Evolutionary conservation across 2,329 filamentous ascomycete genomes (phyloP).

Genomic region (Phaeomoniella chlamydospora): DNA sequence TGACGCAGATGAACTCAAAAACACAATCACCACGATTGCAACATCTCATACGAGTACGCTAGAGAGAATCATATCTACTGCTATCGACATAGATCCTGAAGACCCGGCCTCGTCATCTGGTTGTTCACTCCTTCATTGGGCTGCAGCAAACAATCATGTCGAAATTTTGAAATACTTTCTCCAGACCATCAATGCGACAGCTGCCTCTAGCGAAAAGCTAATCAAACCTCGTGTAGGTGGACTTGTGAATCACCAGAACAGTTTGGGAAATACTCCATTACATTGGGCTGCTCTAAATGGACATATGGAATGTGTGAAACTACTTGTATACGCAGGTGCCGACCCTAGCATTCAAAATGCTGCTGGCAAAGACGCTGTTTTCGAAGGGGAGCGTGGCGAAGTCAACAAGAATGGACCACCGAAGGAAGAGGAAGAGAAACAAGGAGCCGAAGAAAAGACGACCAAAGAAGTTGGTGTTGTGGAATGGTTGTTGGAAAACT

Average conservation of each 20-base stretch:
- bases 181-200: slow-evolving; percentile 1
- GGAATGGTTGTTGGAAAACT: slow-evolving; percentile 13
- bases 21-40: slow-evolving; percentile 44
- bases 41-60: slow-evolving; percentile 44
- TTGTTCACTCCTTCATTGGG: slow-evolving; percentile 60
- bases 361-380: slow-evolving; percentile 68
- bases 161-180: slow-evolving; percentile 36
- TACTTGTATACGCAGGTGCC: slow-evolving; percentile 61
- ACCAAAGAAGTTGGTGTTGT: slow-evolving; percentile 7
- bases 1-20: slow-evolving; percentile 54
- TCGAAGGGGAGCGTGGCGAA: slow-evolving; percentile 48
- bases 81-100: slow-evolving; percentile 60
- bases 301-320: slow-evolving; percentile 65
- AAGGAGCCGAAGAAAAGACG: neutral
- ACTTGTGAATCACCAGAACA: slow-evolving; percentile 45
- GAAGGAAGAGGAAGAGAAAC: neutral
- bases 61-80: slow-evolving; percentile 52
- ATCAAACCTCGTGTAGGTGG: slow-evolving; percentile 7
- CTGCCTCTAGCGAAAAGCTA: neutral
- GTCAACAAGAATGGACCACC: slow-evolving; percentile 5
- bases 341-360: slow-evolving; percentile 67
- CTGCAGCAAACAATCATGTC: slow-evolving; percentile 74
- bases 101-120: slow-evolving; percentile 43
- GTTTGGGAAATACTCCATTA: slow-evolving; percentile 75
- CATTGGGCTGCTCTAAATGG: slow-evolving; percentile 92